Percentiles rank a stretch among this genome's conserved stretches.
Evolutionary conservation across 139 green algal species (phyloP).

Genomic region (Haematococcus lacustris): DNA sequence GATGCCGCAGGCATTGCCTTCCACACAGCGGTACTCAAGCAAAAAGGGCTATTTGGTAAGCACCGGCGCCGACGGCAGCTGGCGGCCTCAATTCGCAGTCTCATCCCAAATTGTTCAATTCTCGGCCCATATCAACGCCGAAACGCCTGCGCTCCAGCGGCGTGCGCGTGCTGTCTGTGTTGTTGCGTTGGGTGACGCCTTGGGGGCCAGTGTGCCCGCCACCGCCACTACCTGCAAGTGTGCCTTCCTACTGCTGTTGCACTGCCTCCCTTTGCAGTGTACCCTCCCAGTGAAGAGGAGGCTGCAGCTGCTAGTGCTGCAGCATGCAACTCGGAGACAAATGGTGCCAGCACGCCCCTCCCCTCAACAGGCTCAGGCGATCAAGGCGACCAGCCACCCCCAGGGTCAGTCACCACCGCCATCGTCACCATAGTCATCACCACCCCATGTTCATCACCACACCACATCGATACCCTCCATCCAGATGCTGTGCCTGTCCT

Average conservation of each 20-base stretch:
- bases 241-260: background rate
- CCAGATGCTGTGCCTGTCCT: background rate
- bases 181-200: background rate
- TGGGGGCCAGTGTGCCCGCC: background rate
- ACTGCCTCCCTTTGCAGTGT: no score
- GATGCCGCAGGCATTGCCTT: conserved; percentile 62
- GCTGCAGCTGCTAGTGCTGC: background rate
- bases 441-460: no score
- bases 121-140: no score
- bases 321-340: background rate
- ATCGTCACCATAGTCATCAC: no score
- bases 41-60: conserved; percentile 58
- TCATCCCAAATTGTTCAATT: no score
- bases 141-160: background rate
- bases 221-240: background rate
- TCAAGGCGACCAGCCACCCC: no score
- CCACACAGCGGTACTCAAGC: conserved; percentile 48
- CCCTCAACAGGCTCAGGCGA: no score
- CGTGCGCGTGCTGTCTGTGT: background rate
- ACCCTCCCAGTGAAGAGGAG: no score
- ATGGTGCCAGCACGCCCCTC: no score
- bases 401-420: no score
- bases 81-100: background rate
- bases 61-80: background rate
- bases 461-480: no score